These are phyloP conservation scores for Canna indica DNA, from an alignment of 176 grass and related monocot species.

Conservation along the genomic window DNA sequence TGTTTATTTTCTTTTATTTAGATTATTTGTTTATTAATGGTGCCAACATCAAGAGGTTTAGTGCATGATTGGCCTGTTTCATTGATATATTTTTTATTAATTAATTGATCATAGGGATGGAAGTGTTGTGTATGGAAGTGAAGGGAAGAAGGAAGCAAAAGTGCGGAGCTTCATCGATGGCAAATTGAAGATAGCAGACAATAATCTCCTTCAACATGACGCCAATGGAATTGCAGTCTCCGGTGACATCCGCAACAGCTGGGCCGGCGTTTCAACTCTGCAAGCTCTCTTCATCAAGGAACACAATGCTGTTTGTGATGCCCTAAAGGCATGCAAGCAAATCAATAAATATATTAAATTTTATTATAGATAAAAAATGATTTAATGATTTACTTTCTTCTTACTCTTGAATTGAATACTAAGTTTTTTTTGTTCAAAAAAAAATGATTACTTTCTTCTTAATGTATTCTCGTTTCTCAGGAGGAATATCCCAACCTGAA, in stretches of 20 bases:
- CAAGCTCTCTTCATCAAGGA: slow-evolving; percentile 54
- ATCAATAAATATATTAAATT: too few species aligned
- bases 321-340: slow-evolving; percentile 30
- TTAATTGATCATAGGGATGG: slow-evolving; percentile 34
- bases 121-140: slow-evolving; percentile 41
- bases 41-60: too few species aligned
- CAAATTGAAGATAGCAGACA: slow-evolving; percentile 33
- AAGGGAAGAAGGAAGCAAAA: slow-evolving; percentile 10
- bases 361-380: slow-evolving; percentile 7
- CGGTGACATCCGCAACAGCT: slow-evolving; percentile 43
- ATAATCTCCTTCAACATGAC: slow-evolving; percentile 37
- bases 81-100: too few species aligned
- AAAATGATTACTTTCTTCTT: too few species aligned
- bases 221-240: slow-evolving; percentile 28
- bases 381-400: too few species aligned
- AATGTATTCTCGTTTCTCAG: too few species aligned
- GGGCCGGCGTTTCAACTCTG: slow-evolving; percentile 48
- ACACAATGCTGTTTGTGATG: slow-evolving; percentile 55
- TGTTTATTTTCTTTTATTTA: not conserved
- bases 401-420: too few species aligned
- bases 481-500: slow-evolving; percentile 27
- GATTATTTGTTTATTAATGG: too few species aligned
- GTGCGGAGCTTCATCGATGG: slow-evolving; percentile 46
- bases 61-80: too few species aligned
- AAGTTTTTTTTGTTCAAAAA: too few species aligned